Base-by-base conservation (phyloP, 371 early-diverging fungal genomes). In the Sporodiniella umbellata region DNA sequence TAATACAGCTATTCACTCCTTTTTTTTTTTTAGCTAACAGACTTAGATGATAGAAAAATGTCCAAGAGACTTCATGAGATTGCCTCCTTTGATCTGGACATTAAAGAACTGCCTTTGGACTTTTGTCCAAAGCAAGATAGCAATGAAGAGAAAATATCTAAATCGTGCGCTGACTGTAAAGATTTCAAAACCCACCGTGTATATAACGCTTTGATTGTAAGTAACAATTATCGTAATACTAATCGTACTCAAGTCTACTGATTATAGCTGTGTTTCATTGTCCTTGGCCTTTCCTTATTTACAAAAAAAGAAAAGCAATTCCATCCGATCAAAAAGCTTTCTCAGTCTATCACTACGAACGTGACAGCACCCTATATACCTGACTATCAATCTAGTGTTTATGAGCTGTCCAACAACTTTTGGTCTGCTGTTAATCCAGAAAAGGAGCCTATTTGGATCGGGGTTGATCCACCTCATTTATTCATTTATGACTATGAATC, bases 341-440 rank as follows among this genome's bases (percentile, higher is more conserved):
- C 38, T 17, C 28, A 48, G 25, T 1, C 48, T 42, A 6, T 47
- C 37, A 37, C 35, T 14, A 44, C 33, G 37, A 43, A 47, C 10
- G 11, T 31, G 25, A 28, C 17, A 15, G 22, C 45, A 19, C 42
- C 45, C 1, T 48, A 15, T 17, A 48, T 35, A 8, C 48, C 35
- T 33, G 24, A 17, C 10, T 33, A 53, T 24, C 62, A 56, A 37
- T 48, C 53, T 18, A 33, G 55, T 23, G 42, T 61, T 5, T 48
- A 53, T 26, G 46, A 58, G 23, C 22, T 62, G 2, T 58, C 63
- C 30, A 43, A 62, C 18, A 57, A 64, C 26, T 69, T 69, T 24
- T 69, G 70, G 70, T 46, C 66, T 8, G 57, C 53, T 15, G 54
- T 69, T 7, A 69, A 62, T 18, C 70, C 66, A 12, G 37, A 59